Evolutionary conservation across 805 yeast species (phyloP).

Genomic region (Yamadazyma tumulicola): DNA sequence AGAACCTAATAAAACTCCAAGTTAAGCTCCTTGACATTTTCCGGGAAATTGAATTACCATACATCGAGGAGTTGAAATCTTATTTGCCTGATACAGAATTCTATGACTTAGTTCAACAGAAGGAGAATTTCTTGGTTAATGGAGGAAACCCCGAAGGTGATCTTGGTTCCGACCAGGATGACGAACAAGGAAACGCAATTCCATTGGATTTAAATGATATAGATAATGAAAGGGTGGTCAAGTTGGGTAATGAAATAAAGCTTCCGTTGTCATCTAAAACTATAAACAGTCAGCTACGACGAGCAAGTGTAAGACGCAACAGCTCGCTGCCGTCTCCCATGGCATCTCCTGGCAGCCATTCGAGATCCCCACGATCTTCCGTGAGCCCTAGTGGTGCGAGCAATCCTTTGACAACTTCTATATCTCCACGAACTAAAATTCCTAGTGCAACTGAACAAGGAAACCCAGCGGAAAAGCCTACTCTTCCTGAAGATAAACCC

Average conservation of each 20-base stretch:
- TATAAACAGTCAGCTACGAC: constrained; percentile 22
- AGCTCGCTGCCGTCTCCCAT: not conserved
- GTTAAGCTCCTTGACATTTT: constrained; percentile 17
- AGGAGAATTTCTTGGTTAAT: constrained; percentile 26
- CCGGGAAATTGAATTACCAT: constrained; percentile 19
- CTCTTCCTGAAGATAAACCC: not conserved
- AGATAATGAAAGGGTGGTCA: constrained; percentile 23
- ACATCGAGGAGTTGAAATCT: constrained; percentile 19
- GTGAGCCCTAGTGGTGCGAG: not conserved
- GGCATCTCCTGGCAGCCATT: not conserved
- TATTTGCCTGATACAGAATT: constrained; percentile 23
- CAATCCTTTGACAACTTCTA: not conserved
- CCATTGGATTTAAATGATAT: constrained; percentile 10
- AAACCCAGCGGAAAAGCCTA: constrained; percentile 1
- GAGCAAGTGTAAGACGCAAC: constrained; percentile 12
- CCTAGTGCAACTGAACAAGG: not conserved
- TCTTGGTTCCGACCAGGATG: constrained; percentile 13
- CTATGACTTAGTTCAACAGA: constrained; percentile 28
- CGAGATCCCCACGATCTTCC: not conserved
- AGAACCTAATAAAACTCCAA: constrained; percentile 24
- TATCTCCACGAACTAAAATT: not conserved
- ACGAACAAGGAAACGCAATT: constrained; percentile 3
- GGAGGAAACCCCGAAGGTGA: constrained; percentile 8
- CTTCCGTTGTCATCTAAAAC: constrained; percentile 28
- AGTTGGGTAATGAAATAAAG: constrained; percentile 26